Conservation (phyloP, 2,329 filamentous ascomycete species). For the Alternaria sp. region DNA sequence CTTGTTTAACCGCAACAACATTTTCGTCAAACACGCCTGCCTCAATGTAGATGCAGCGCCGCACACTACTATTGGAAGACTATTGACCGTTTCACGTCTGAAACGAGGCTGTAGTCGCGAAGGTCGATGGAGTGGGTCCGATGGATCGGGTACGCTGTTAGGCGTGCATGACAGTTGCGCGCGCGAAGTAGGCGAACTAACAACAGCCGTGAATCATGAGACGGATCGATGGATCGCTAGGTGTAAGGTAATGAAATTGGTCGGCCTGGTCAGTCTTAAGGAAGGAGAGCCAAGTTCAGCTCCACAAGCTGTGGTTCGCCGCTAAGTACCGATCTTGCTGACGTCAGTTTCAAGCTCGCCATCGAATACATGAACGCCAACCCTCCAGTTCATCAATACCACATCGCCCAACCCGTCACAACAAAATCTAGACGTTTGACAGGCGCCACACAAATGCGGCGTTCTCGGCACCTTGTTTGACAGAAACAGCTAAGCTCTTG, state of each 20-base stretch:
- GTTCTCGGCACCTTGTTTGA: slow-evolving; percentile 21
- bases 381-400: slow-evolving; percentile 16
- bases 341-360: background rate
- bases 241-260: background rate
- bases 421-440: slow-evolving; percentile 23
- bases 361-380: slow-evolving; percentile 8
- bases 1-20: slow-evolving; percentile 14
- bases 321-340: background rate
- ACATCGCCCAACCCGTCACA: slow-evolving; percentile 1
- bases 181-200: slow-evolving; percentile 13
- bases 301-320: background rate
- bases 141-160: background rate
- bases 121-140: slow-evolving; percentile 6
- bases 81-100: slow-evolving; percentile 33
- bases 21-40: slow-evolving; percentile 23
- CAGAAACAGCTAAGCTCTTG: slow-evolving; percentile 38
- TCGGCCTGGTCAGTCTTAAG: background rate
- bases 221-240: background rate
- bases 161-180: slow-evolving; percentile 21
- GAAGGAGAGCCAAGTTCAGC: background rate
- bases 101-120: slow-evolving; percentile 26
- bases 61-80: slow-evolving; percentile 31
- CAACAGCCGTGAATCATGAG: background rate
- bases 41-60: slow-evolving; percentile 17
- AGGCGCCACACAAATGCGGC: slow-evolving; percentile 25